These are phyloP conservation scores for Peltaster fructicola DNA, from an alignment of 2,329 filamentous ascomycete genomes.

Conservation along the genomic window DNA sequence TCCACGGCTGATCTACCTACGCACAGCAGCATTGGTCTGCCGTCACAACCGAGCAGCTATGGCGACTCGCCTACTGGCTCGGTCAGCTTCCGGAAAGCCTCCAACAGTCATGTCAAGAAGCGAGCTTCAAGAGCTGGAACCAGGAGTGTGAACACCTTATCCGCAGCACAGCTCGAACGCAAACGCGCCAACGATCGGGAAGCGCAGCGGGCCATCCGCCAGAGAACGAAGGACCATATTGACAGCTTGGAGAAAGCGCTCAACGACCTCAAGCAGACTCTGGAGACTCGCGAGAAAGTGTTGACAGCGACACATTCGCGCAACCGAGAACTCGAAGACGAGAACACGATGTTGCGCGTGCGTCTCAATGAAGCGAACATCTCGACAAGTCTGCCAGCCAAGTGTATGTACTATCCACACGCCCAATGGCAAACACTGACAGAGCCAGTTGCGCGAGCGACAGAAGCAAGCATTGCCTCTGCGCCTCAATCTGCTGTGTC, in stretches of 20 bases:
- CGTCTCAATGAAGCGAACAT: slow-evolving; percentile 30
- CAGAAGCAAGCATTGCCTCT: too few species aligned
- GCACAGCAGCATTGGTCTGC: too few species aligned
- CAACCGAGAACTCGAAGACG: slow-evolving; percentile 37
- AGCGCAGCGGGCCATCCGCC: slow-evolving; percentile 41
- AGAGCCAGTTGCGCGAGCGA: too few species aligned
- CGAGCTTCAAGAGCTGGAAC: slow-evolving; percentile 36
- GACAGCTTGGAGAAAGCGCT: slow-evolving; percentile 38
- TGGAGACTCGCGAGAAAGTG: slow-evolving; percentile 30
- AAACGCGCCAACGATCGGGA: slow-evolving; percentile 44
- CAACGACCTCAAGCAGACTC: slow-evolving; percentile 31
- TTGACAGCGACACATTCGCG: slow-evolving; percentile 32
- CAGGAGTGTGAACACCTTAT: slow-evolving; percentile 39
- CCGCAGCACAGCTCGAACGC: slow-evolving; percentile 39
- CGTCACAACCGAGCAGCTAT: too few species aligned
- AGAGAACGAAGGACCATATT: slow-evolving; percentile 41
- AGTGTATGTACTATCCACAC: too few species aligned
- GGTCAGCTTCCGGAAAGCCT: slow-evolving; percentile 11
- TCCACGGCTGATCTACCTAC: too few species aligned
- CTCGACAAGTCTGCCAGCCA: slow-evolving; percentile 6
- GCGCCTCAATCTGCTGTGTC: too few species aligned
- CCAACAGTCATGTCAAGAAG: slow-evolving; percentile 23
- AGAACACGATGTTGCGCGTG: slow-evolving; percentile 34
- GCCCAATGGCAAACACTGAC: too few species aligned
- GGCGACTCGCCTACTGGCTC: too few species aligned